Percentiles rank a stretch among this genome's conserved stretches.
Conservation (phyloP, 1,284 basidiomycete genomes). For the Ganoderma lucidum region DNA sequence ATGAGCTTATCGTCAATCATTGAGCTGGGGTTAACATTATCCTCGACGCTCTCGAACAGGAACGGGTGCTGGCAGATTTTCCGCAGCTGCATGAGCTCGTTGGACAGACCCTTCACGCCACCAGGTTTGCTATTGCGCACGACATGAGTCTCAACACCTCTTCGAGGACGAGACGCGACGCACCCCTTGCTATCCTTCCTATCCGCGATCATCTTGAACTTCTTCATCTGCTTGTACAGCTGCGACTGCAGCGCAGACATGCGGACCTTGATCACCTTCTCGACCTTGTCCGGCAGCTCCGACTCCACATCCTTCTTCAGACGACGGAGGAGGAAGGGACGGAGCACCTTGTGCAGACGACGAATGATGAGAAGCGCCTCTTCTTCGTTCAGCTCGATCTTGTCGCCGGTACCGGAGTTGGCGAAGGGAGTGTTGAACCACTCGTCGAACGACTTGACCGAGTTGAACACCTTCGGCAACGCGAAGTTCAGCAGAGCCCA, state of each 20-base stretch:
- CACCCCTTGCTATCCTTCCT: constrained; percentile 83
- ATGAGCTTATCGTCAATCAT: constrained; percentile 88
- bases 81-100: constrained; percentile 98
- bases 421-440: constrained; percentile 99
- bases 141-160: constrained; percentile 17
- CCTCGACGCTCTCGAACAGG: constrained; percentile 95
- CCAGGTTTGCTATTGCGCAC: constrained; percentile 62
- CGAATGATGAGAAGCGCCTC: constrained; percentile 98
- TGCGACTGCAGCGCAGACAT: constrained; percentile 97
- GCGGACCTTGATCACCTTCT: constrained; percentile 98
- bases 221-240: constrained; percentile 98
- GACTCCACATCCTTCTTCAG: constrained; percentile 99
- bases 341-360: constrained; percentile 97
- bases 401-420: constrained; percentile 95
- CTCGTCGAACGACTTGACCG: constrained; percentile 99
- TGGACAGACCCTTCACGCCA: constrained; percentile 90
- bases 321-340: constrained; percentile 95
- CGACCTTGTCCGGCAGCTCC: constrained; percentile 98
- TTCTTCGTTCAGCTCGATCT: constrained; percentile 99
- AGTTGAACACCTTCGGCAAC: constrained; percentile 98
- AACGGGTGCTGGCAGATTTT: constrained; percentile 99
- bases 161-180: constrained; percentile 27
- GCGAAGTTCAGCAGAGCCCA: constrained; percentile 99
- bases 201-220: constrained; percentile 95
- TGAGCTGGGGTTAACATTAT: constrained; percentile 86